phyloP scores from a whole-genome alignment of 306 rosid genomes.

The Canavalia gladiata region DNA sequence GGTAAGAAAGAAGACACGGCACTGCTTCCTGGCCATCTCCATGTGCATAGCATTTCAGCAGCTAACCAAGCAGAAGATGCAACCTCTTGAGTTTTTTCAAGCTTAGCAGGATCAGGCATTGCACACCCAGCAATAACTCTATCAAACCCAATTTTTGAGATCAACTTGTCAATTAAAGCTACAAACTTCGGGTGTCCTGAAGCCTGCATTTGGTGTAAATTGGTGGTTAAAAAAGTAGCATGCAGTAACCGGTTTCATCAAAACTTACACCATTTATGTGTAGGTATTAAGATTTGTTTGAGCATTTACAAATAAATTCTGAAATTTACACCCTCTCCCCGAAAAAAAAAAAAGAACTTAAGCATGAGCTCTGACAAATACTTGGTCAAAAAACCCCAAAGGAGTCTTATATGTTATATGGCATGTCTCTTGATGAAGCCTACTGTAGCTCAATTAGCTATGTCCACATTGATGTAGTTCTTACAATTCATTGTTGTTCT shows the following conservation, averaged over 20 bases:
- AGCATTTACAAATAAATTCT: slow-evolving; percentile 14
- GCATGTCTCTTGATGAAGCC: slow-evolving; percentile 33
- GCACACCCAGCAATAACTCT: slow-evolving; percentile 60
- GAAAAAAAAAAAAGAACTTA: not conserved
- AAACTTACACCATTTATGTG: slow-evolving; percentile 14
- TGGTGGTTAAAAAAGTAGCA: slow-evolving; percentile 44
- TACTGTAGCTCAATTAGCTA: slow-evolving; percentile 28
- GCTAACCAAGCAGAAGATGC: slow-evolving; percentile 81
- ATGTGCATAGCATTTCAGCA: slow-evolving; percentile 93
- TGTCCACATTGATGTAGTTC: slow-evolving; percentile 17
- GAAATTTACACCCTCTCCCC: too few relatives aligned
- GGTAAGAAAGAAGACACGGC: slow-evolving; percentile 86
- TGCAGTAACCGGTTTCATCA: slow-evolving; percentile 21
- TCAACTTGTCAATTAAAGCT: slow-evolving; percentile 74
- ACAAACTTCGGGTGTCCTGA: slow-evolving; percentile 71
- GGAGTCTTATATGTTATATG: not conserved
- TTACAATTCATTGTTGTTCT: slow-evolving; percentile 14
- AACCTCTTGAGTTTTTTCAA: slow-evolving; percentile 60
- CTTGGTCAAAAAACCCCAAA: slow-evolving; percentile 17
- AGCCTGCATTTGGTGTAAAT: slow-evolving; percentile 69
- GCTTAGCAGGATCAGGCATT: slow-evolving; percentile 47
- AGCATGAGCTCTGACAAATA: slow-evolving; percentile 22
- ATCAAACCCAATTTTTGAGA: slow-evolving; percentile 71
- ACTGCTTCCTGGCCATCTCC: slow-evolving; percentile 94
- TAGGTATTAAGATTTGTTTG: slow-evolving; percentile 24